Evolutionary conservation across 2,329 filamentous ascomycete genomes (phyloP).

Genomic region (Aschersonia sp.): DNA sequence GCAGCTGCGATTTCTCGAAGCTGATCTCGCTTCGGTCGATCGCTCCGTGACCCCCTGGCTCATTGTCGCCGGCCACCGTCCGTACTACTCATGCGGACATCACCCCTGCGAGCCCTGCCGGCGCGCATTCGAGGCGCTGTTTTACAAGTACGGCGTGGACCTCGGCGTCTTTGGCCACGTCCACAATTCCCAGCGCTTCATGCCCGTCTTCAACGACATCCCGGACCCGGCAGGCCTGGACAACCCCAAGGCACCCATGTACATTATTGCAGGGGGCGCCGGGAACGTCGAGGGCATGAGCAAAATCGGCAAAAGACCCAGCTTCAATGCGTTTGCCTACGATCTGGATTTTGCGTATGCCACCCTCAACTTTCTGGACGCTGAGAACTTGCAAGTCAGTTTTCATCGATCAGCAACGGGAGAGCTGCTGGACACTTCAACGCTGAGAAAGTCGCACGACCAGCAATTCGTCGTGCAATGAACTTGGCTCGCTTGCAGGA

Average conservation of each 20-base stretch:
- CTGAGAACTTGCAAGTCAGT: conserved; percentile 29
- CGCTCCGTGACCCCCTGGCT: conserved; percentile 34
- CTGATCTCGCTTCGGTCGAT: conserved; percentile 41
- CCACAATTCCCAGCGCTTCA: conserved; percentile 41
- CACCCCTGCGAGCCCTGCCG: conserved; percentile 30
- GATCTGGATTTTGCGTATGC: conserved; percentile 38
- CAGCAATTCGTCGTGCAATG: conserved; percentile 28
- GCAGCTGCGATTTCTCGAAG: conserved; percentile 38
- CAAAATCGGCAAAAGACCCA: conserved; percentile 22
- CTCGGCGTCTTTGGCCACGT: conserved; percentile 41
- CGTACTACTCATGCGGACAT: conserved; percentile 29
- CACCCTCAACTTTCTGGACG: conserved; percentile 29
- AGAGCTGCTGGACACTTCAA: conserved; percentile 29
- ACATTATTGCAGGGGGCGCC: conserved; percentile 35
- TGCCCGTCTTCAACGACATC: conserved; percentile 20
- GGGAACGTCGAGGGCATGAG: conserved; percentile 40
- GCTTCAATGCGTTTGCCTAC: conserved; percentile 32
- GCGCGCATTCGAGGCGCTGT: conserved; percentile 33
- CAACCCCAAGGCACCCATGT: conserved; percentile 16
- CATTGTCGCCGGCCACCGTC: conserved; percentile 22
- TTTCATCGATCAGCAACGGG: conserved; percentile 35
- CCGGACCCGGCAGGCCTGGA: conserved; percentile 21
- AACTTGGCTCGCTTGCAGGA: not conserved
- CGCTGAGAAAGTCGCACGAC: conserved; percentile 31
- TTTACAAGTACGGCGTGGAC: conserved; percentile 43